A percentile compares a stretch with the other conserved stretches of the same genome.
These are phyloP conservation scores for Rauvolfia tetraphylla DNA, from an alignment of 257 asterid genomes.

Conservation along the genomic window DNA sequence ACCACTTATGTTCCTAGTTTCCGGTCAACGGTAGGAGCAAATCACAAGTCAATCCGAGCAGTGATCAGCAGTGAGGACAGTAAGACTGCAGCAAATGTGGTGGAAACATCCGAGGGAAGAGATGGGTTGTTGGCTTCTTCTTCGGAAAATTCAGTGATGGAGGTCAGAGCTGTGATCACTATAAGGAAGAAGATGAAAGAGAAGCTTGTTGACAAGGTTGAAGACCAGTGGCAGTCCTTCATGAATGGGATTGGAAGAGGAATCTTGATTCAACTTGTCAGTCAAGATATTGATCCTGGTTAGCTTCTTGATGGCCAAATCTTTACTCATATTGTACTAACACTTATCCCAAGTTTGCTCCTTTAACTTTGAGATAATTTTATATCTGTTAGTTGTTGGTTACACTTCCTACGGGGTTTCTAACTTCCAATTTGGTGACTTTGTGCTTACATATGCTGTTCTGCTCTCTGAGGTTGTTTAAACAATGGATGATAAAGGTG, in stretches of 20 bases:
- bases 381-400: background rate
- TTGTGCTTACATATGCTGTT: background rate
- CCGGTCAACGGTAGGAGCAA: constrained; percentile 13
- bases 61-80: constrained; percentile 74
- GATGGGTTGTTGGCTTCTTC: constrained; percentile 30
- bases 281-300: constrained; percentile 83
- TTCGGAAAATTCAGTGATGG: constrained; percentile 30
- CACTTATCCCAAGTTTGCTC: background rate
- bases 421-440: background rate
- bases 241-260: constrained; percentile 86
- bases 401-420: background rate
- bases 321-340: background rate
- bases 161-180: constrained; percentile 69
- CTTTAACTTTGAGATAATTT: background rate
- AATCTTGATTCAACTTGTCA: constrained; percentile 68
- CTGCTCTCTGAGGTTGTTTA: background rate
- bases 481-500: background rate
- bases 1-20: constrained; percentile 18
- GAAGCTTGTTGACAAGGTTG: constrained; percentile 58
- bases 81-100: constrained; percentile 41
- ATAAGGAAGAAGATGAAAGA: constrained; percentile 85
- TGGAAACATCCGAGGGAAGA: constrained; percentile 20
- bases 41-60: constrained; percentile 36
- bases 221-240: constrained; percentile 69
- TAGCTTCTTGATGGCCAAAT: constrained; percentile 5